phyloP scores from a whole-genome alignment of 441 rosid species.

The Pelargonium citronellum region DNA sequence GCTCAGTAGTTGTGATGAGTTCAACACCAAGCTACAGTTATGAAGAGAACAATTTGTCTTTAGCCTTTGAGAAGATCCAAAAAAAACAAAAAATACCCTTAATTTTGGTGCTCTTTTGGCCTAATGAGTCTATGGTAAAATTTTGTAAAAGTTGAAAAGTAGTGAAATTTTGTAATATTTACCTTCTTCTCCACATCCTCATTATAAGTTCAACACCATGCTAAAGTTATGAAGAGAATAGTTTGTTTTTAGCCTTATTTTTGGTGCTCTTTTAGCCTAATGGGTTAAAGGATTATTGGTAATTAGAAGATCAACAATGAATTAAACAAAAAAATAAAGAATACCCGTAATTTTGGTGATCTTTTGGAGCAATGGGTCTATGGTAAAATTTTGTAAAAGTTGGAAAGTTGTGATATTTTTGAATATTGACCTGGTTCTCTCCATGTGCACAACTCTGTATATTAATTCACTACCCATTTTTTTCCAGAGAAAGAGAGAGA shows the following conservation, averaged over 20 bases:
- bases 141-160: neutral
- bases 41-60: neutral
- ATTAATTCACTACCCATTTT: neutral
- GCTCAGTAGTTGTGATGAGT: neutral
- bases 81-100: neutral
- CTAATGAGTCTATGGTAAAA: neutral
- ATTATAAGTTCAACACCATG: too few relatives aligned
- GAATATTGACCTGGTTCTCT: neutral
- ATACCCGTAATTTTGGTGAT: neutral
- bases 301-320: neutral
- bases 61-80: too few relatives aligned
- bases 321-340: neutral
- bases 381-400: neutral
- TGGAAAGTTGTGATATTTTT: neutral
- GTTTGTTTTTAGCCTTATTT: neutral
- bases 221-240: neutral
- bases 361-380: neutral
- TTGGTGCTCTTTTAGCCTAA: neutral
- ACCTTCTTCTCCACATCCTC: neutral
- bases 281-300: too few relatives aligned
- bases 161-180: neutral
- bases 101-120: neutral
- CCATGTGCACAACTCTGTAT: neutral
- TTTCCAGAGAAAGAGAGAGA: neutral
- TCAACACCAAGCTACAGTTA: neutral